Conservation (phyloP, 306 rosid species). For the Begonia masoniana region DNA sequence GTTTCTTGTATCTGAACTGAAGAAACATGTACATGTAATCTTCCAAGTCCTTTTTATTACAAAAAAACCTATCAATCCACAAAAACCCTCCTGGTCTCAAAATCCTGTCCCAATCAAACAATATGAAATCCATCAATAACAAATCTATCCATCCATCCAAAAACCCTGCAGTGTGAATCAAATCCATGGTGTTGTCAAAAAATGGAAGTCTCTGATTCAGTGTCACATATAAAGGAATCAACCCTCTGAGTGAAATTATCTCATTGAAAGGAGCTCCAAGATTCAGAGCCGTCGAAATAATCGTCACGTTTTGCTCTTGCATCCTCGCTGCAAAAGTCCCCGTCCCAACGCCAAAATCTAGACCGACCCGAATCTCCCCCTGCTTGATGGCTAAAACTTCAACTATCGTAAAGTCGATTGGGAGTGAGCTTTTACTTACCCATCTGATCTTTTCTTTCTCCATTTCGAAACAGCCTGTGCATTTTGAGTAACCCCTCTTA, state of each 20-base stretch:
- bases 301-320: conserved; percentile 69
- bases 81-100: conserved; percentile 73
- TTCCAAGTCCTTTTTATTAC: conserved; percentile 61
- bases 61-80: conserved; percentile 78
- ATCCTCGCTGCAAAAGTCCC: conserved; percentile 94
- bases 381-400: conserved; percentile 42
- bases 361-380: conserved; percentile 67
- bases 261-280: conserved; percentile 95
- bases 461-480: conserved; percentile 80
- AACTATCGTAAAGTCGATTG: conserved; percentile 32
- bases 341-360: conserved; percentile 64
- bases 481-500: conserved; percentile 58
- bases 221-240: conserved; percentile 64
- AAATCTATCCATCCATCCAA: conserved; percentile 91
- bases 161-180: conserved; percentile 70
- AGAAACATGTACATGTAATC: conserved; percentile 88
- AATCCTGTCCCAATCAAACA: conserved; percentile 87
- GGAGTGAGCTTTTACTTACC: conserved; percentile 41
- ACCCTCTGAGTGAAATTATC: conserved; percentile 73
- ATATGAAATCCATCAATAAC: conserved; percentile 53
- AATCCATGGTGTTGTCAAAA: conserved; percentile 81
- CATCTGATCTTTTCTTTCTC: conserved; percentile 81
- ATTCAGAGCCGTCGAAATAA: conserved; percentile 67
- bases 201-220: conserved; percentile 71
- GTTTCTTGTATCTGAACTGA: conserved; percentile 86